Conservation (phyloP, 2,329 filamentous ascomycete genomes). For the Calonectria pseudoreteaudii region DNA sequence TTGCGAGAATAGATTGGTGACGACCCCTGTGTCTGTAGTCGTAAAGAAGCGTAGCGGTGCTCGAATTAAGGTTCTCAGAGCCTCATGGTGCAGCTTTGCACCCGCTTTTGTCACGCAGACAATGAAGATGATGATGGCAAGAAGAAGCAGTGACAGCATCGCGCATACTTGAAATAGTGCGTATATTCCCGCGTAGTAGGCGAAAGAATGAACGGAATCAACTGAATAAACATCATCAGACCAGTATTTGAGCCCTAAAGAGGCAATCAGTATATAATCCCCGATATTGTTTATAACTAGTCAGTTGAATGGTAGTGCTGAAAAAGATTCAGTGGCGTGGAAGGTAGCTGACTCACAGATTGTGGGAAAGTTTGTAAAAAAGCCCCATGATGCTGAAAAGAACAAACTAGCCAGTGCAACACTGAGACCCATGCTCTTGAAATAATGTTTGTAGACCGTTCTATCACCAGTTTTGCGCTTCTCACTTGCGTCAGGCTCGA, state of each 20-base stretch:
- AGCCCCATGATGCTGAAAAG: conserved; percentile 37
- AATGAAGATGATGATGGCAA: conserved; percentile 9
- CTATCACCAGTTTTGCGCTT: conserved; percentile 38
- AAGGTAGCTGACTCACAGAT: conserved; percentile 42
- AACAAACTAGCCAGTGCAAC: conserved; percentile 29
- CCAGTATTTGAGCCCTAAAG: conserved; percentile 36
- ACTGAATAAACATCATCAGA: conserved; percentile 5
- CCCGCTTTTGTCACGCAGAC: conserved; percentile 19
- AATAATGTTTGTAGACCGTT: conserved; percentile 50
- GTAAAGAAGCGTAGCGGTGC: conserved; percentile 49
- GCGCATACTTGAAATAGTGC: conserved; percentile 9
- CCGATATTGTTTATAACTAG: background rate
- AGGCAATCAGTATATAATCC: background rate
- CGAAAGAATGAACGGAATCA: background rate
- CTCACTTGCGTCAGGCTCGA: conserved; percentile 17
- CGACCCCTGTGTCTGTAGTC: conserved; percentile 46
- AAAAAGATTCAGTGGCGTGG: background rate
- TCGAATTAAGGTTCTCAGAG: conserved; percentile 20
- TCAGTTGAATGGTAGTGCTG: background rate
- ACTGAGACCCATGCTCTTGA: conserved; percentile 39
- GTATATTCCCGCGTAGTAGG: conserved; percentile 29
- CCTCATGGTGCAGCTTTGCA: conserved; percentile 15
- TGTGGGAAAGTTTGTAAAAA: conserved; percentile 43
- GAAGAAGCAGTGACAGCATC: conserved; percentile 11
- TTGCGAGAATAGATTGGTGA: conserved; percentile 52